Evolutionary conservation across 2,329 filamentous ascomycete genomes (phyloP).

Genomic region (Verticillium tricorpus): DNA sequence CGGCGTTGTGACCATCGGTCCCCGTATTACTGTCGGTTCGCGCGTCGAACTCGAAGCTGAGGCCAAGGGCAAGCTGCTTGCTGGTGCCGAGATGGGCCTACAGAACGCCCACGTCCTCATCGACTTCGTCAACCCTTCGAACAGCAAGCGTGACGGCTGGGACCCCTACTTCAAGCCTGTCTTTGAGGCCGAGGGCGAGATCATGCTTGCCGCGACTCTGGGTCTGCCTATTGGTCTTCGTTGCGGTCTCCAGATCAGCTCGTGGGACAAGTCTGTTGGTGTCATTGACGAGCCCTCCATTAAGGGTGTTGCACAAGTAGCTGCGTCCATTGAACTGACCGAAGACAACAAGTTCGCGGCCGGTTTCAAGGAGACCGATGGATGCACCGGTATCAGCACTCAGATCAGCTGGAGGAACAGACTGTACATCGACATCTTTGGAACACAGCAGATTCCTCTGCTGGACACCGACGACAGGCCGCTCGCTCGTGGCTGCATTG

Average conservation of each 20-base stretch:
- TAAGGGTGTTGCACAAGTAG: conserved; percentile 16
- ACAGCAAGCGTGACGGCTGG: conserved; percentile 16
- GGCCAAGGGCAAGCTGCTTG: conserved; percentile 20
- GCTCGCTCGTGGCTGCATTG: conserved; percentile 16
- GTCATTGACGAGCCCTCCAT: conserved; percentile 22
- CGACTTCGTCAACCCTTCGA: conserved; percentile 16
- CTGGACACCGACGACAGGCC: conserved; percentile 17
- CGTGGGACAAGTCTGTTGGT: conserved; percentile 15
- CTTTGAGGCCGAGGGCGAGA: conserved; percentile 21
- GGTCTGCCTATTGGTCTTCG: conserved; percentile 23
- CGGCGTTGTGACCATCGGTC: conserved; percentile 20
- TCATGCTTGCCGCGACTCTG: conserved; percentile 19
- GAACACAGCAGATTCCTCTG: conserved; percentile 8
- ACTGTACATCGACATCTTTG: conserved; percentile 16
- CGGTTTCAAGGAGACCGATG: conserved; percentile 15
- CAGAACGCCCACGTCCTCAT: conserved; percentile 17
- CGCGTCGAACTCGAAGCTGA: conserved; percentile 16
- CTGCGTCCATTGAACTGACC: conserved; percentile 11
- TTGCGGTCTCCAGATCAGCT: conserved; percentile 16
- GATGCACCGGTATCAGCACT: conserved; percentile 20
- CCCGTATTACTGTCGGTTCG: conserved; percentile 17
- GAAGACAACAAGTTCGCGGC: conserved; percentile 8
- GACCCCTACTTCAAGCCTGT: conserved; percentile 22
- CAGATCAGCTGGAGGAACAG: conserved; percentile 22
- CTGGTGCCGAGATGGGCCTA: conserved; percentile 24